These are phyloP conservation scores for Linderina pennispora DNA, from an alignment of 192 early-diverging fungal genomes.

Conservation along the genomic window DNA sequence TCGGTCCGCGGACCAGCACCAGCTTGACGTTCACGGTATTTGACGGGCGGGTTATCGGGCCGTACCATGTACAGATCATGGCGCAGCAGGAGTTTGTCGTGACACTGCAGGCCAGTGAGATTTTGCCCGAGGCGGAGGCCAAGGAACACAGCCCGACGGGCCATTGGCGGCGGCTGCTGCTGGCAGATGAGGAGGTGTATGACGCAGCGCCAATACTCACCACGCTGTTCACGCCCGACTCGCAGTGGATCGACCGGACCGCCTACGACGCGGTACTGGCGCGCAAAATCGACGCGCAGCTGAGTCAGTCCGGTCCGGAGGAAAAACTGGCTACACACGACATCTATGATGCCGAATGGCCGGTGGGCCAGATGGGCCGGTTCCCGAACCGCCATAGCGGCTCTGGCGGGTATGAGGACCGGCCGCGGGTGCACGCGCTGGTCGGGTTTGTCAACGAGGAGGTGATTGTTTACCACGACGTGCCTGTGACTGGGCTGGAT, in stretches of 20 bases:
- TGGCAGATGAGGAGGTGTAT: conserved; percentile 43
- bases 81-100: conserved; percentile 46
- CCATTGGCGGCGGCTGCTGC: conserved; percentile 14
- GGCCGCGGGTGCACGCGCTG: conserved; percentile 35
- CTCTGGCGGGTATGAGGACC: not conserved
- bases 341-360: conserved; percentile 30
- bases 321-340: conserved; percentile 20
- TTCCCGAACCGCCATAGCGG: not conserved
- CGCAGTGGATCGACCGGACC: conserved; percentile 19
- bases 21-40: conserved; percentile 32
- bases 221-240: conserved; percentile 35
- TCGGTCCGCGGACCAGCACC: conserved; percentile 25
- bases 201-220: conserved; percentile 38
- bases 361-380: conserved; percentile 18
- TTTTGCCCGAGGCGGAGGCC: conserved; percentile 3
- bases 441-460: conserved; percentile 44
- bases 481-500: conserved; percentile 35
- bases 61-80: conserved; percentile 37
- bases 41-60: conserved; percentile 36
- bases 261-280: conserved; percentile 34
- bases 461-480: conserved; percentile 43
- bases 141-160: not conserved
- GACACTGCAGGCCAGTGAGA: conserved; percentile 33
- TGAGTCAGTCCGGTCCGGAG: not conserved
- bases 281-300: conserved; percentile 14